Conservation (phyloP, 768 basidiomycete species). For the Pholiota conissans region DNA sequence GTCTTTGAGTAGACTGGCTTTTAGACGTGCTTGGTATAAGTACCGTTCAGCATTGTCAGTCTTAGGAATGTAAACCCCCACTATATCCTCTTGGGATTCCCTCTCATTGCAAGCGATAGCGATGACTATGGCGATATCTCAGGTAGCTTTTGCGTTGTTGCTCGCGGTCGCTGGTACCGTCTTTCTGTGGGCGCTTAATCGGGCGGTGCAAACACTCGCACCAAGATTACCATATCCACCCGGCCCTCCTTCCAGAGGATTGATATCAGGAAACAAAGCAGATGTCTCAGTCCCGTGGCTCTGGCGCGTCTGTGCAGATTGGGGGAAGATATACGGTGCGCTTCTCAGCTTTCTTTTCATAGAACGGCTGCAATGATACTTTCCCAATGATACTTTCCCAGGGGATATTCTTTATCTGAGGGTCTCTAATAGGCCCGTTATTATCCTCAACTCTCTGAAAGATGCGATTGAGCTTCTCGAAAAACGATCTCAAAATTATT, state of each 20-base stretch:
- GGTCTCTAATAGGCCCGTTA: neutral
- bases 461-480: conserved; percentile 1
- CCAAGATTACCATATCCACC: neutral
- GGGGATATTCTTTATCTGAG: neutral
- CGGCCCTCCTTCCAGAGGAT: neutral
- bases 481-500: conserved; percentile 1
- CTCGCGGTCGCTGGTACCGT: neutral
- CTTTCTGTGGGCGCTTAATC: neutral
- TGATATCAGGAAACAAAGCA: neutral
- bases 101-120: too few relatives aligned
- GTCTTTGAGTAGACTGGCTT: too few relatives aligned
- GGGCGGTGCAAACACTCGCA: neutral
- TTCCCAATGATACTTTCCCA: neutral
- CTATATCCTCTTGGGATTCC: neutral
- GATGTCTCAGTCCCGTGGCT: neutral
- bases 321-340: neutral
- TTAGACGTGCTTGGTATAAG: too few relatives aligned
- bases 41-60: too few relatives aligned
- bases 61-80: too few relatives aligned
- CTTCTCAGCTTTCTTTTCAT: neutral
- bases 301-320: neutral
- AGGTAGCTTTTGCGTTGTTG: neutral
- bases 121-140: neutral
- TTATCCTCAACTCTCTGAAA: neutral
- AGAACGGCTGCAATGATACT: too few relatives aligned